Percentiles rank a stretch among this genome's conserved stretches.
Conservation (phyloP, 306 rosid species). For the Luffa acutangula region DNA sequence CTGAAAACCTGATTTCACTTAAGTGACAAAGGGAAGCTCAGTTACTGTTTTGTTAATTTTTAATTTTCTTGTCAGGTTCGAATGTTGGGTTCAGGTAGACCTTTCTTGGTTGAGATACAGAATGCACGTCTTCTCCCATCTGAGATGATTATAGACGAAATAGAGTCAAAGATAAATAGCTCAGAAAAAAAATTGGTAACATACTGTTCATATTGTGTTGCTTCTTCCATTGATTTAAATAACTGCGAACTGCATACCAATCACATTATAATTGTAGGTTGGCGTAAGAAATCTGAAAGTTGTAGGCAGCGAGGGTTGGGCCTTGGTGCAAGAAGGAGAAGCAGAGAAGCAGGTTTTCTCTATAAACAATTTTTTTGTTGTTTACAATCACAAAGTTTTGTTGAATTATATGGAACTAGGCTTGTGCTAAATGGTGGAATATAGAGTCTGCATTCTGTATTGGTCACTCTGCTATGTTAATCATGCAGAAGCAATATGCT, state of each 20-base stretch:
- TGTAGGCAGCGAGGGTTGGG: constrained; percentile 66
- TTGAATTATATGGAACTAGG: neutral
- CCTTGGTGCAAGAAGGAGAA: constrained; percentile 86
- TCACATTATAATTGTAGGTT: constrained; percentile 36
- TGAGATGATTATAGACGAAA: constrained; percentile 34
- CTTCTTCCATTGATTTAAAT: constrained; percentile 5
- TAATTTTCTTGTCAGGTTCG: constrained; percentile 49
- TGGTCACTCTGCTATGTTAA: constrained; percentile 9
- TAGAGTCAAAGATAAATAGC: constrained; percentile 49
- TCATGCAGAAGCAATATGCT: constrained; percentile 74
- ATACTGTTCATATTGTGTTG: constrained; percentile 6
- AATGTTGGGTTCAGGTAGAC: constrained; percentile 93
- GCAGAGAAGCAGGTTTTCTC: constrained; percentile 82
- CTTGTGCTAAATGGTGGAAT: neutral
- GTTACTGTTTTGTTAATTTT: neutral
- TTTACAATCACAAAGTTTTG: neutral
- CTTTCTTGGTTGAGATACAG: constrained; percentile 84
- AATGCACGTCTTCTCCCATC: constrained; percentile 52
- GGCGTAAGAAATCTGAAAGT: constrained; percentile 71
- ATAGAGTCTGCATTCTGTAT: neutral
- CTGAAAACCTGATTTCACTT: constrained; percentile 11
- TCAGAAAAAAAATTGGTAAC: constrained; percentile 63
- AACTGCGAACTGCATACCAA: neutral
- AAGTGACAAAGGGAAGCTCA: constrained; percentile 14
- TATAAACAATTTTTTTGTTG: neutral